Conservation (phyloP, 192 early-diverging fungal species). For the Coemansia furcata region DNA sequence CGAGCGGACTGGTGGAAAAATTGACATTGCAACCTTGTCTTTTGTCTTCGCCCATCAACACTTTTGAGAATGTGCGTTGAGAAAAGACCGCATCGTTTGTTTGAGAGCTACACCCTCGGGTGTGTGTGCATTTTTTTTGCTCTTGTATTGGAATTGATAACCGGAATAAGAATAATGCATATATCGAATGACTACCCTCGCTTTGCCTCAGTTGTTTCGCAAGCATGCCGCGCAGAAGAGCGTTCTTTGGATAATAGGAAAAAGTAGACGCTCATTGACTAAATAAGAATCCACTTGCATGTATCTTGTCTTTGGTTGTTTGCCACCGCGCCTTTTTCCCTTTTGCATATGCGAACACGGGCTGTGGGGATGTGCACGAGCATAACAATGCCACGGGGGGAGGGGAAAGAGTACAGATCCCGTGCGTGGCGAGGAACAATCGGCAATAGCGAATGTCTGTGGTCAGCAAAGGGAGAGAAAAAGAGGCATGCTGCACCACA, state of each 20-base stretch:
- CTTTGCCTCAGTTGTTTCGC: not conserved
- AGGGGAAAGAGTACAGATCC: constrained; percentile 1
- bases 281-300: constrained; percentile 1
- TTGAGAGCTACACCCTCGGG: not conserved
- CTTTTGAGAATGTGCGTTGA: not conserved
- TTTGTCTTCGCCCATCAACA: not conserved
- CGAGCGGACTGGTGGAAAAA: not conserved
- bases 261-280: not conserved
- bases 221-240: not conserved
- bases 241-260: not conserved
- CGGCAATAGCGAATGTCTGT: not conserved
- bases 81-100: constrained; percentile 1
- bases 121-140: not conserved
- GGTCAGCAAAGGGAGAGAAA: not conserved
- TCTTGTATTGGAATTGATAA: constrained; percentile 1
- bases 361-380: not conserved
- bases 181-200: not conserved
- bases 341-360: not conserved
- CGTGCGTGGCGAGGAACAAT: constrained; percentile 1
- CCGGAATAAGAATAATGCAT: not conserved
- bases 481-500: not conserved
- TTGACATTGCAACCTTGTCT: not conserved
- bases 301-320: not conserved
- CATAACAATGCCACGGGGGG: not conserved
- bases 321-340: not conserved